Percentiles rank a stretch among this genome's conserved stretches.
Conservation (phyloP, 495 filamentous ascomycete species). For the Usnea hakonensis region DNA sequence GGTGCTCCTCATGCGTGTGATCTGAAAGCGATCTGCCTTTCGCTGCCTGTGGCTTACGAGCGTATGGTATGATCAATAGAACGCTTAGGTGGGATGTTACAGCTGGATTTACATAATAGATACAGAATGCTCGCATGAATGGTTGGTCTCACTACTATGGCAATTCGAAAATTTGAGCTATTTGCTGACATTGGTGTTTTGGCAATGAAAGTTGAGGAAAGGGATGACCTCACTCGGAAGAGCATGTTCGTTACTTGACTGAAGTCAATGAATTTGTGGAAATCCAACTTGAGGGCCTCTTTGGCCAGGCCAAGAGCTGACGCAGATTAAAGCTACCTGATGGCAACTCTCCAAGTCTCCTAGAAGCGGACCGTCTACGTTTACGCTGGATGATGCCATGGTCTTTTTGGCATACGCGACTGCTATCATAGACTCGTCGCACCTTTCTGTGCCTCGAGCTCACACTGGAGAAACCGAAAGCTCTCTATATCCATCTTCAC, state of each 20-base stretch:
- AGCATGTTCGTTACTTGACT: background rate
- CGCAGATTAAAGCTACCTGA: background rate
- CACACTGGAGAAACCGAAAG: background rate
- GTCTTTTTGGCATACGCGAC: background rate
- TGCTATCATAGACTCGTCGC: background rate
- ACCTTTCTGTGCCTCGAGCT: background rate
- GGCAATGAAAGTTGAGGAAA: background rate
- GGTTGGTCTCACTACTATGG: constrained; percentile 19
- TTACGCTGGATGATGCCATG: background rate
- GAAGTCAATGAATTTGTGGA: background rate
- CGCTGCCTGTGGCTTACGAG: background rate
- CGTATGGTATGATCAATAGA: background rate
- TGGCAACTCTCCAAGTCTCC: background rate
- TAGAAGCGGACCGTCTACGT: background rate
- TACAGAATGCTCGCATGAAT: background rate
- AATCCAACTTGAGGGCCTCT: background rate
- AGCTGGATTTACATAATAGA: background rate
- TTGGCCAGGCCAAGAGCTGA: background rate
- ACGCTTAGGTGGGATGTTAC: background rate
- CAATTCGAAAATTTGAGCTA: background rate
- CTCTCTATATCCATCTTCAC: background rate
- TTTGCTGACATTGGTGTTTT: constrained; percentile 3
- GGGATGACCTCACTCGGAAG: no score
- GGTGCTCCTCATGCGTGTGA: background rate
- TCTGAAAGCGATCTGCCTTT: background rate